These are phyloP conservation scores for Globisporangium yorkense DNA, from an alignment of 352 stramenopile species.

Conservation along the genomic window DNA sequence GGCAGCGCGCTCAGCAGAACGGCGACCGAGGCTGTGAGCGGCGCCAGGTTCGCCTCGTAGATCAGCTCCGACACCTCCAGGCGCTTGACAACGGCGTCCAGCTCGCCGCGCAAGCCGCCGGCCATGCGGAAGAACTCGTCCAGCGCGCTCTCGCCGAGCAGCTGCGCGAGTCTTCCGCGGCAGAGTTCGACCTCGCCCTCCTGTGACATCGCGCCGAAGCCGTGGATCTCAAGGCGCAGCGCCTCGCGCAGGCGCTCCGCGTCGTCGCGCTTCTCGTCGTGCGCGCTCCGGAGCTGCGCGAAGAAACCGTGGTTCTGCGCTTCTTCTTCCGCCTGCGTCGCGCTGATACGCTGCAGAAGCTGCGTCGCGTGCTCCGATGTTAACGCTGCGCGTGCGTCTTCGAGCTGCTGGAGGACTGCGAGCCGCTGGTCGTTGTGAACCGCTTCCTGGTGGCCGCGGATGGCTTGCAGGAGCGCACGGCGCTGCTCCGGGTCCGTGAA, in stretches of 20 bases:
- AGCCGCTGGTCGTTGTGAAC: constrained; percentile 52
- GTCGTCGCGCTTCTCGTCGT: constrained; percentile 31
- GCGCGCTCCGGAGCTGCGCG: constrained; percentile 28
- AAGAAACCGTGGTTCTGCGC: constrained; percentile 57
- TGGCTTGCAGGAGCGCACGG: constrained; percentile 36
- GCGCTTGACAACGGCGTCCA: constrained; percentile 60
- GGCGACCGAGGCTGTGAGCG: constrained; percentile 25
- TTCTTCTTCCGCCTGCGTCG: constrained; percentile 65
- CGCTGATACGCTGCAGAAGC: constrained; percentile 34
- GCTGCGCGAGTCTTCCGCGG: constrained; percentile 20
- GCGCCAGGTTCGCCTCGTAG: constrained; percentile 51
- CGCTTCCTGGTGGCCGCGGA: constrained; percentile 44
- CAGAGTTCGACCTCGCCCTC: constrained; percentile 41
- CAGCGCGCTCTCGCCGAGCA: constrained; percentile 43
- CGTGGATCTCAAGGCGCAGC: constrained; percentile 53
- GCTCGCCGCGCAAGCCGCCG: constrained; percentile 69
- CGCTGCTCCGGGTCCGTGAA: constrained; percentile 76
- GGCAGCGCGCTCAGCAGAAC: constrained; percentile 61
- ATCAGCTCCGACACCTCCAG: constrained; percentile 72
- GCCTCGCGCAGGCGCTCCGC: constrained; percentile 31
- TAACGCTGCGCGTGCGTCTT: constrained; percentile 28
- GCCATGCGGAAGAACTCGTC: constrained; percentile 82
- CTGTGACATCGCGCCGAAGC: constrained; percentile 50
- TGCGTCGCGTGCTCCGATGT: constrained; percentile 31
- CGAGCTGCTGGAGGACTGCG: constrained; percentile 39